phyloP scores from a whole-genome alignment of 495 filamentous ascomycete species.

The Parmelia sp. region DNA sequence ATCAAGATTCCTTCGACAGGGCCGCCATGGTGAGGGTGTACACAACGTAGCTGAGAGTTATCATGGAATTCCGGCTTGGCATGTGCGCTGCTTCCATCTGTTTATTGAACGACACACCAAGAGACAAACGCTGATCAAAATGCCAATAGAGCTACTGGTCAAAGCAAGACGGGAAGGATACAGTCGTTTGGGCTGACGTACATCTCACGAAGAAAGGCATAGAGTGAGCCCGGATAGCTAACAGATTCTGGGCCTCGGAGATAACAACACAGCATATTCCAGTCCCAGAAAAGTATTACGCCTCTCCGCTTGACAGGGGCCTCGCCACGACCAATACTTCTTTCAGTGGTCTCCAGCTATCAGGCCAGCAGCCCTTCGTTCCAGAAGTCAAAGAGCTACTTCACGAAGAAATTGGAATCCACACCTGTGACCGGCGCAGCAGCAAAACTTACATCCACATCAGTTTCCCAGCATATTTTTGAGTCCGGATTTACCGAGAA shows the following conservation, averaged over 20 bases:
- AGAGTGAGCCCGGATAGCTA: conserved; percentile 54
- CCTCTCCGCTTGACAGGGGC: conserved; percentile 61
- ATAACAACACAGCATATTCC: conserved; percentile 51
- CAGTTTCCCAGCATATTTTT: conserved; percentile 55
- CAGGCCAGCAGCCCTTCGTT: conserved; percentile 41
- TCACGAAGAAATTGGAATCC: conserved; percentile 64
- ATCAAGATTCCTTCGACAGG: background rate
- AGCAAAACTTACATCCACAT: conserved; percentile 48
- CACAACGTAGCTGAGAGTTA: conserved; percentile 61
- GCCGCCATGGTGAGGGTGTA: conserved; percentile 64
- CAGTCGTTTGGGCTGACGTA: conserved; percentile 62
- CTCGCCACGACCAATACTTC: conserved; percentile 57
- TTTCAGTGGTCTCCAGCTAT: conserved; percentile 50
- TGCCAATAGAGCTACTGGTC: conserved; percentile 58
- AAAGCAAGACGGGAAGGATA: conserved; percentile 58
- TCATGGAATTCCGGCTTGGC: conserved; percentile 64
- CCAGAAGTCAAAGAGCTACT: conserved; percentile 65
- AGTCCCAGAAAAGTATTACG: conserved; percentile 58
- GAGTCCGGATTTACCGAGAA: conserved; percentile 57
- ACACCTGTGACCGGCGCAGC: conserved; percentile 73
- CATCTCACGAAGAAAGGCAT: conserved; percentile 56
- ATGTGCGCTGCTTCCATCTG: conserved; percentile 30
- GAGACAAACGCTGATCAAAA: background rate
- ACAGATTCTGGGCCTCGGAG: conserved; percentile 56
- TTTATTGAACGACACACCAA: background rate